Percentiles rank a stretch among this genome's conserved stretches.
Evolutionary conservation across 768 basidiomycete species (phyloP).

Genomic region (Lactarius indigo): DNA sequence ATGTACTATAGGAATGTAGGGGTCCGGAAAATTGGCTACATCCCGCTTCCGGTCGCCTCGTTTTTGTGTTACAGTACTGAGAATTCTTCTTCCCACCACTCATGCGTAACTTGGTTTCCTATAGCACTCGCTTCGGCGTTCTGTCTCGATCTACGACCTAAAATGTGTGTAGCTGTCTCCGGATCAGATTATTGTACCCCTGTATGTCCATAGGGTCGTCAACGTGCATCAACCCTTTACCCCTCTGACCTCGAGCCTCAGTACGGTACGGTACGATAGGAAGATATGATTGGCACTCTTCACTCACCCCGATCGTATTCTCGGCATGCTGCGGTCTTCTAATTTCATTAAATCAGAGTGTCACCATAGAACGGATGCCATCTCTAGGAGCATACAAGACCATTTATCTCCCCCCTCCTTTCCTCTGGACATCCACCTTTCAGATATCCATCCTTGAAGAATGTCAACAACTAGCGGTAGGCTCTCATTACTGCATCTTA

Average conservation of each 20-base stretch:
- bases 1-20: no score
- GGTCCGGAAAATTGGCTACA: background rate
- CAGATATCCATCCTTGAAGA: background rate
- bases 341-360: background rate
- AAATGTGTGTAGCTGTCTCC: no score
- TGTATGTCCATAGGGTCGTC: background rate
- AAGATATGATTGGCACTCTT: background rate
- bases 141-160: no score
- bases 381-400: background rate
- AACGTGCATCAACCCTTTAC: background rate
- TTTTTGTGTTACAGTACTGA: background rate
- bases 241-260: background rate
- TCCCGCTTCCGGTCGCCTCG: background rate
- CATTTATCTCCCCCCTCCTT: background rate
- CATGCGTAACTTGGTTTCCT: background rate
- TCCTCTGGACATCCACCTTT: background rate
- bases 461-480: slow-evolving; percentile 2
- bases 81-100: background rate
- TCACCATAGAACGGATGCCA: background rate
- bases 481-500: background rate
- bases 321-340: background rate
- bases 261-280: background rate
- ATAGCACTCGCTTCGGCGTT: background rate
- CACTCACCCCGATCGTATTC: background rate
- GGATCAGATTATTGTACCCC: background rate